These are phyloP conservation scores for Pythium periplocum DNA, from an alignment of 352 stramenopile species.

Conservation along the genomic window DNA sequence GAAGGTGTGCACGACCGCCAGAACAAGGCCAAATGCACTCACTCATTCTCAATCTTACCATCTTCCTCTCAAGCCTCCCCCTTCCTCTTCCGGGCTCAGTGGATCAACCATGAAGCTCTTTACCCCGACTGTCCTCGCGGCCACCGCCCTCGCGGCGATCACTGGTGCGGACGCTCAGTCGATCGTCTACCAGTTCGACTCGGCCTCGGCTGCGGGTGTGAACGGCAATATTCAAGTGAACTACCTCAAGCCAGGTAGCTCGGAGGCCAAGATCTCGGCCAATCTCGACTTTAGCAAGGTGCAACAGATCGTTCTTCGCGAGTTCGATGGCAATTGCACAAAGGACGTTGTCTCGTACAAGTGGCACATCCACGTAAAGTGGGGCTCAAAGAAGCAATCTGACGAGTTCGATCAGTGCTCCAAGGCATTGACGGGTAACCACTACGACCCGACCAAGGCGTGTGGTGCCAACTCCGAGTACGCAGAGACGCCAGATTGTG, in stretches of 20 bases:
- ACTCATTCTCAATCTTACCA: too few relatives aligned
- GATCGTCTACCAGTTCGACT: constrained; percentile 34
- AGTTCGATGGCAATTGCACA: constrained; percentile 28
- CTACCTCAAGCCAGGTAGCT: constrained; percentile 7
- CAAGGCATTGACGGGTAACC: constrained; percentile 35
- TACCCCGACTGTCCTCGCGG: too few relatives aligned
- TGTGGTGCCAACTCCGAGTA: constrained; percentile 49
- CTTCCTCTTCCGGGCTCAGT: too few relatives aligned
- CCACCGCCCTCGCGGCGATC: too few relatives aligned
- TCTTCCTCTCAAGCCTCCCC: too few relatives aligned
- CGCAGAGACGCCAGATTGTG: constrained; percentile 14
- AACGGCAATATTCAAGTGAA: not conserved
- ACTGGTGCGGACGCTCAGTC: too few relatives aligned
- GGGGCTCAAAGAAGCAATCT: constrained; percentile 26
- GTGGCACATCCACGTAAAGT: constrained; percentile 57
- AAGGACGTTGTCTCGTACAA: constrained; percentile 35
- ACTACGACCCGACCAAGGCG: constrained; percentile 43
- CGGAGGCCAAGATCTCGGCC: constrained; percentile 26
- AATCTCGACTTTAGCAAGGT: constrained; percentile 37
- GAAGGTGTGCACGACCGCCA: too few relatives aligned
- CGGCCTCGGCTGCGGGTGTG: constrained; percentile 1
- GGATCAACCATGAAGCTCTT: too few relatives aligned
- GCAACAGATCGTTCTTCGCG: constrained; percentile 15
- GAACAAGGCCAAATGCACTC: too few relatives aligned
- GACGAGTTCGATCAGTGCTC: constrained; percentile 37